Evolutionary conservation across 345 rosid genomes (phyloP), one percentile per base, ranked within the genome.

Genomic region (Microcos paniculata): DNA sequence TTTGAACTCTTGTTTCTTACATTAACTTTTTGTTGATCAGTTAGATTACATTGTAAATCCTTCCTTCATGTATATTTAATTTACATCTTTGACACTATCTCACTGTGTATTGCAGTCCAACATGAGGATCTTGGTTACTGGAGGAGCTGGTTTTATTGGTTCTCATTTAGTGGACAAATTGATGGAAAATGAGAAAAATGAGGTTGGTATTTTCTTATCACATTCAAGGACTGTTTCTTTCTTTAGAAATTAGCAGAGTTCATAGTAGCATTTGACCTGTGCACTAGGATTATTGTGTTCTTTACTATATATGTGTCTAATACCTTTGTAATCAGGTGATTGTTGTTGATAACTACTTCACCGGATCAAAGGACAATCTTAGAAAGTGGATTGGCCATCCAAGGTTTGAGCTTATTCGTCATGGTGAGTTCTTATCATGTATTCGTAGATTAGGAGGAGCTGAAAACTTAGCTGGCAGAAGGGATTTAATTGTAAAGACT

Each of bases 61-160:
- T 75, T 48, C 45, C 12, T 67, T 57, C 12, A 43, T 57, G 12
- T 42, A 26, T 5, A 46, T 31, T 23, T 52, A 28, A 52, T 79
- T 24, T 59, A 53, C 73, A 33, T 33, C 23, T 59, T 56, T 40
- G 45, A 45, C 24, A 8, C 42, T 72, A 55, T 63, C 12, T 66
- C 69, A 30, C 73, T 69, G 11, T 55, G 77, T 33, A 57, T 82
- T 56, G 49, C 84, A 93, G 99, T 90, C 98, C 26, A 95, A 95
- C 74, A 90, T 93, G 98, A 91, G 99, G 82, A 95, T 95, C 76
- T 88, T 95, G 85, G 88, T 93, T 61, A 91, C 97, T 45, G 99
- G 99, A 78, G 98, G 98, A 72, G 97, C 99, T 84, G 98, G 98
- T 71, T 94, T 91, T 85, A 94, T 94, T 31, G 99, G 99, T 30